Conservation (phyloP, 208 protist species). For the Tritrichomonas foetus region DNA sequence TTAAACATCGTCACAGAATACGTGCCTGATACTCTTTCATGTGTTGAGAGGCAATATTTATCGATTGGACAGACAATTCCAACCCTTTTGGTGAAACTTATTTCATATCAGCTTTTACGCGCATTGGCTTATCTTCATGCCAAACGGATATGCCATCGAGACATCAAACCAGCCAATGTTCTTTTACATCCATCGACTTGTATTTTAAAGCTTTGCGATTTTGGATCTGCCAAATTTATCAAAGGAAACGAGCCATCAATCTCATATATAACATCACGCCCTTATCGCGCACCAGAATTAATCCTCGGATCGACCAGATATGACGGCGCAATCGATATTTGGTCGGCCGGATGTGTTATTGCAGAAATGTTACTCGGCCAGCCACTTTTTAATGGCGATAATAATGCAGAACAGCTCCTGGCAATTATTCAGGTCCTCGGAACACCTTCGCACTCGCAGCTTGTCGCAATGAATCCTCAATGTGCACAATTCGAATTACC, state of each 20-base stretch:
- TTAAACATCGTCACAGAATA: constrained; percentile 97
- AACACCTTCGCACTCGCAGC: constrained; percentile 74
- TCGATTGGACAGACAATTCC: constrained; percentile 63
- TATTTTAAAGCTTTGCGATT: constrained; percentile 35
- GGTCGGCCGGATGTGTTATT: constrained; percentile 87
- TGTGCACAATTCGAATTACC: constrained; percentile 88
- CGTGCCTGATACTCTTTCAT: constrained; percentile 86
- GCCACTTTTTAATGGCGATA: constrained; percentile 84
- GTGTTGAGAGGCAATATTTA: constrained; percentile 73
- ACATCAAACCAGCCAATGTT: constrained; percentile 17
- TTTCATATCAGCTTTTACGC: constrained; percentile 7
- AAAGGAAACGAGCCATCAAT: constrained; percentile 75
- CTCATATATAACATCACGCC: constrained; percentile 82
- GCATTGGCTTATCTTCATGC: background rate
- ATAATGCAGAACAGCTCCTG: constrained; percentile 76
- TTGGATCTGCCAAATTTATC: constrained; percentile 52
- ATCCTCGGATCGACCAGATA: constrained; percentile 66
- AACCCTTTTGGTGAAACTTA: constrained; percentile 49
- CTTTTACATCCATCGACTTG: background rate
- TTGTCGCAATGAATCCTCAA: constrained; percentile 80
- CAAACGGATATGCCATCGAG: background rate
- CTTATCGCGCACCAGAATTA: constrained; percentile 84
- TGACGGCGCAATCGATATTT: constrained; percentile 25
- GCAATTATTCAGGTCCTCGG: constrained; percentile 80
- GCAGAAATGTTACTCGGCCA: constrained; percentile 92